Evolutionary conservation across 805 yeast genomes (phyloP), one percentile per base, ranked within the genome.

Genomic region (Candida alai): DNA sequence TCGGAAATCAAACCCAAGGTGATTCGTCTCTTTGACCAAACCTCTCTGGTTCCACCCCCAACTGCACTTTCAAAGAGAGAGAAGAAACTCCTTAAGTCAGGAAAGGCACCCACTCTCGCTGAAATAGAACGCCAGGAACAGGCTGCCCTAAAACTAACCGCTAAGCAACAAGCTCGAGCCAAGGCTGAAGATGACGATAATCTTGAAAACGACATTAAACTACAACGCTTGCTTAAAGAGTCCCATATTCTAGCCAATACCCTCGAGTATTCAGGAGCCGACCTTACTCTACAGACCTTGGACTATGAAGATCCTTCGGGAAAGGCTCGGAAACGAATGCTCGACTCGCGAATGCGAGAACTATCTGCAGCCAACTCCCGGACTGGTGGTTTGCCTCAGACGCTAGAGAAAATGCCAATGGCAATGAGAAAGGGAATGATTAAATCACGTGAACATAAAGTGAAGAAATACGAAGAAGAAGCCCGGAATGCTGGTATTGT

Each of bases 401-500:
- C 62, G 35, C 56, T 81, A 22, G 93, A 84, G 45, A 84, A 79
- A 33, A 85, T 87, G 76, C 96, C 97, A 14, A 89, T 93, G 88
- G 56, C 74, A 13, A 77, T 87, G 68, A 73, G 97, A 36, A 84
- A 84, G 51, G 96, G 96, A 2, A 83, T 89, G 80, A 65, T 85
- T 17, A 60, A 67, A 22, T 70, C 78, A 28, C 73, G 80, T 29
- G 58, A 71, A 22, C 54, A 61, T 14, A 73, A 77, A 43, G 73
- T 76, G 13, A 53, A 62, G 16, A 73, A 73, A 47, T 76, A 68
- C 49, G 95, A 85, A 54, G 64, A 70, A 33, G 88, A 85, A 32
- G 97, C 98, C 6, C 73, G 67, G 41, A 90, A 90, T 13, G 95
- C 94, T 4, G 97, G 97, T 10, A 84, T 90, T 36, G 73, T 93